Conservation (phyloP, 257 asterid species). For the Solanum microdontum region DNA sequence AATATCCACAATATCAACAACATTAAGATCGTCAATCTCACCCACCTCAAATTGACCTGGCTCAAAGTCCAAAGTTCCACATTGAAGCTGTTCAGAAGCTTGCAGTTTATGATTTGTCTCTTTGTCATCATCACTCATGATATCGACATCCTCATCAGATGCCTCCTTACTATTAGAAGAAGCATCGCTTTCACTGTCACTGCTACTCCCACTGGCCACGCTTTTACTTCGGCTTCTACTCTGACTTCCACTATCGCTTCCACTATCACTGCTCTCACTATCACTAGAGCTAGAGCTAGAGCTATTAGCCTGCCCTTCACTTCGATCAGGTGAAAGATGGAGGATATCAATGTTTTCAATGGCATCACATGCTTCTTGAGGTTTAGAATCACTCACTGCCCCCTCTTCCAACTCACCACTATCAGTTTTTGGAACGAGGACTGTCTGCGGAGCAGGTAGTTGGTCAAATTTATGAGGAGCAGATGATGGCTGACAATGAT, state of each 20-base stretch:
- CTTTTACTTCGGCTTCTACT: conserved; percentile 60
- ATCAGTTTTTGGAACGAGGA: conserved; percentile 24
- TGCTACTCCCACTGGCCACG: conserved; percentile 66
- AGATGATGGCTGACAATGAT: conserved; percentile 30
- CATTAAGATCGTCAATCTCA: conserved; percentile 38
- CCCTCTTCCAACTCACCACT: conserved; percentile 36
- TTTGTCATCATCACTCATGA: conserved; percentile 61
- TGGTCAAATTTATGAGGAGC: conserved; percentile 37
- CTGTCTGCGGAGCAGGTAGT: conserved; percentile 33
- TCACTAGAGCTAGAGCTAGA: conserved; percentile 62
- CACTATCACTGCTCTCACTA: conserved; percentile 61
- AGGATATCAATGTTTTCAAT: conserved; percentile 31
- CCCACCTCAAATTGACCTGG: conserved; percentile 33
- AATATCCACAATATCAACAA: conserved; percentile 44
- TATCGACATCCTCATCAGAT: conserved; percentile 88
- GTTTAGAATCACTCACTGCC: conserved; percentile 30
- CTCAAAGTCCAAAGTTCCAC: conserved; percentile 36
- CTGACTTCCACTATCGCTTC: conserved; percentile 53
- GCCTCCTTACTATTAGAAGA: conserved; percentile 83
- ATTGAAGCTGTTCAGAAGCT: conserved; percentile 31
- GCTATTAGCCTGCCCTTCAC: conserved; percentile 44
- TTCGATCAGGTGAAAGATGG: conserved; percentile 39
- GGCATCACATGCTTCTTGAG: conserved; percentile 26
- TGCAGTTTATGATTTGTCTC: conserved; percentile 37
- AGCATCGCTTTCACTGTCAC: conserved; percentile 81